Evolutionary conservation across 208 protist species (phyloP), one percentile per base, ranked within the genome.

Genomic region (Leishmania martiniquensis): DNA sequence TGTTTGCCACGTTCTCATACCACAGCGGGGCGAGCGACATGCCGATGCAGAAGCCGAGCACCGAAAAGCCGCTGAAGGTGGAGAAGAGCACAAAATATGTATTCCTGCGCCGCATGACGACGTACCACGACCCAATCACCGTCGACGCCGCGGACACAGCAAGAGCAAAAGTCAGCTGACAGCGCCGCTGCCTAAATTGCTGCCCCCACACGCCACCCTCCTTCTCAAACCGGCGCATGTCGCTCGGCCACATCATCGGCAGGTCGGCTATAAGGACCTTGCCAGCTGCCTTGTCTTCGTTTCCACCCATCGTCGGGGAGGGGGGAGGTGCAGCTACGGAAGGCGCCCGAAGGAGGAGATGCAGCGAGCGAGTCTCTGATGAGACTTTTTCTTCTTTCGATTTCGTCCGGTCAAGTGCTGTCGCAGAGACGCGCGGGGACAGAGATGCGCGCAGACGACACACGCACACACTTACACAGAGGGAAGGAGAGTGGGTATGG

Each of bases 181-280:
- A 83, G 59, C 92, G 91, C 45, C 93, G 92, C 85, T 92, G 88
- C n/a, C 79, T 44, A 70, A 88, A 90, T 85, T 97, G 95, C 44
- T 86, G 45, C 17, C 93, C 95, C 91, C 92, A 98, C 25, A 97
- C 76, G 34, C 93, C 93, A 51, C 91, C 93, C 51, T 96, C 92
- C 70, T 84, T 78, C 81, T 98, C 95, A 76, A 98, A 97, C 57
- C 91, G 89, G 71, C 78, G 76, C 55, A 93, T 84, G 75, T 98
- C 95, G n/a, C 74, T 81, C 10, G 91, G 89, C 79, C 88, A 95
- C 95, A 98, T 98, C 88, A 95, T 94, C 20, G 93, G 95, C 49
- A 97, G 87, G 65, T 97, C 91, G 0, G 92, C 92, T 74, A 98
- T 87, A 29, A 97, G 77, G 60, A 93, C 86, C 77, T 87, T 93